These are phyloP conservation scores for Penicillium turbatum DNA, from an alignment of 495 filamentous ascomycete species.

Conservation along the genomic window DNA sequence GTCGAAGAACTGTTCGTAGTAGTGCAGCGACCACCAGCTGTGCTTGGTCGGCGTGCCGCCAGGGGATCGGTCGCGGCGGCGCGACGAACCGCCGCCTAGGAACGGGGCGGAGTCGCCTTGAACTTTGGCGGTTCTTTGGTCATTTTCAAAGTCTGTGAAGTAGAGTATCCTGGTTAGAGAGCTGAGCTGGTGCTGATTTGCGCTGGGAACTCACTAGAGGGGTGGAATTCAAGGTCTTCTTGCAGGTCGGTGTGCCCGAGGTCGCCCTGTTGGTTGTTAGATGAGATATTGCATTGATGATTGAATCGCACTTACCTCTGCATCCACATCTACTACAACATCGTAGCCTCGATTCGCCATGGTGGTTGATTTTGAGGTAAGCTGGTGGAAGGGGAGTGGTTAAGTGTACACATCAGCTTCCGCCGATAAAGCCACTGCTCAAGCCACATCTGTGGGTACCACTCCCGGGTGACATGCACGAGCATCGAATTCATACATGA, in stretches of 20 bases:
- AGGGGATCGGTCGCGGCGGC: constrained; percentile 41
- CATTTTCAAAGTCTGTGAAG: constrained; percentile 48
- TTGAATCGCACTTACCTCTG: constrained; percentile 57
- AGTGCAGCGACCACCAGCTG: constrained; percentile 85
- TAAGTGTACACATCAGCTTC: constrained; percentile 33
- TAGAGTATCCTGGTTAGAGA: constrained; percentile 1
- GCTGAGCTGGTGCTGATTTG: neutral
- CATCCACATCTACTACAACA: constrained; percentile 94
- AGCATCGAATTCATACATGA: neutral
- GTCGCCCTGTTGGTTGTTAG: constrained; percentile 65
- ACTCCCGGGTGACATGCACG: constrained; percentile 1
- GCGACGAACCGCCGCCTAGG: constrained; percentile 51
- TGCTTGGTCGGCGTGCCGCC: constrained; percentile 62
- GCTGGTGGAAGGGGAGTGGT: constrained; percentile 17
- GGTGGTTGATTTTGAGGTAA: constrained; percentile 23
- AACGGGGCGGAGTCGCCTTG: constrained; percentile 56
- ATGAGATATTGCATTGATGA: neutral
- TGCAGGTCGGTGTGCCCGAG: constrained; percentile 96
- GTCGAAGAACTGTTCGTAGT: constrained; percentile 97
- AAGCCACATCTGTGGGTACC: constrained; percentile 20
- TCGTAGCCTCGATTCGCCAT: constrained; percentile 92
- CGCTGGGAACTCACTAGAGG: constrained; percentile 59
- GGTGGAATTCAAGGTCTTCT: constrained; percentile 98
- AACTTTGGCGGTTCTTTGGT: constrained; percentile 54
- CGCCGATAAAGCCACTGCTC: constrained; percentile 24